Conservation (phyloP, 1,284 basidiomycete species). For the Xerocomus minutiporus region DNA sequence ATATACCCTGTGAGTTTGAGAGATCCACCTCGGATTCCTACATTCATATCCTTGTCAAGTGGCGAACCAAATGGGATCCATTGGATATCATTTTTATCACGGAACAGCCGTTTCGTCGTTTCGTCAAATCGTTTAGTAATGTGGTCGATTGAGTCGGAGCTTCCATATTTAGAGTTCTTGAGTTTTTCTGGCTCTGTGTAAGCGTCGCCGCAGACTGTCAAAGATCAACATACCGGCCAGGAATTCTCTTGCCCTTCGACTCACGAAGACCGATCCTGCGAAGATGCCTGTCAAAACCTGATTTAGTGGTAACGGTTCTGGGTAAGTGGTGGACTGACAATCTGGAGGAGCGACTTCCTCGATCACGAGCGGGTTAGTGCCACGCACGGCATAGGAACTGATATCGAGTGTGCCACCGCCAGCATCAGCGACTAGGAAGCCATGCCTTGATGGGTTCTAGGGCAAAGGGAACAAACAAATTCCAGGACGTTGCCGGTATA, state of each 20-base stretch:
- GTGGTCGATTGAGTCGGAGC: constrained; percentile 64
- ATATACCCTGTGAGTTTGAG: constrained; percentile 65
- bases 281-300: constrained; percentile 51
- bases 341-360: constrained; percentile 78
- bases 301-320: constrained; percentile 3
- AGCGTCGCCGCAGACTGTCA: not conserved
- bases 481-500: not conserved
- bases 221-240: constrained; percentile 47
- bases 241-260: constrained; percentile 62
- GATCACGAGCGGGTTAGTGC: constrained; percentile 62
- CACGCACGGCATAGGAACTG: constrained; percentile 68
- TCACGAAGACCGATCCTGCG: constrained; percentile 77
- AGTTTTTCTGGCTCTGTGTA: constrained; percentile 53
- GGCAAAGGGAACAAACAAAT: constrained; percentile 8
- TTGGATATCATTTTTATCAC: constrained; percentile 59
- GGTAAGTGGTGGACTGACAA: constrained; percentile 42
- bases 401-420: constrained; percentile 78
- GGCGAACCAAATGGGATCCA: constrained; percentile 75
- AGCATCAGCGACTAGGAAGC: constrained; percentile 73
- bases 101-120: constrained; percentile 73
- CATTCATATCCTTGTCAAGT: constrained; percentile 63
- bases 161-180: constrained; percentile 63
- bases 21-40: constrained; percentile 66
- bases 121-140: constrained; percentile 72
- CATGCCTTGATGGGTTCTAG: constrained; percentile 64